phyloP scores from a whole-genome alignment of 2,329 filamentous ascomycete species.

The Waltergamsia citrina region DNA sequence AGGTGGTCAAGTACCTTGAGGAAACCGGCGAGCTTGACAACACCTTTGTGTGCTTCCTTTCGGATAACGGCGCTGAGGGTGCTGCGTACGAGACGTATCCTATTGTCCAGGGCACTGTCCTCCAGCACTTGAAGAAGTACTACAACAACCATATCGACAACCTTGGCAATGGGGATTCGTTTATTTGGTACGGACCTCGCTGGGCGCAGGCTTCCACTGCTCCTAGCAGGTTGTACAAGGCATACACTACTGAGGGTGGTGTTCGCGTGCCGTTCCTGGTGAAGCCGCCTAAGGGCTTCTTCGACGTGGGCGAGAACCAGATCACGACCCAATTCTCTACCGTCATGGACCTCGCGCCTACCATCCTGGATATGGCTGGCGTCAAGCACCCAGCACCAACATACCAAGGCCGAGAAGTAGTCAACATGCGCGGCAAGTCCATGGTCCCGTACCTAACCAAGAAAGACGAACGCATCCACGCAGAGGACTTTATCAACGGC shows the following conservation, averaged over 20 bases:
- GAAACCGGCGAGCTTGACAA: slow-evolving; percentile 39
- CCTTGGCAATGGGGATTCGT: slow-evolving; percentile 44
- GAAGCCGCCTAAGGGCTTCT: slow-evolving; percentile 9
- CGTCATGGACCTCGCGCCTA: slow-evolving; percentile 39
- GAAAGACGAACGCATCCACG: slow-evolving; percentile 28
- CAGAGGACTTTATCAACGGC: slow-evolving; percentile 37
- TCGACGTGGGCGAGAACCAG: slow-evolving; percentile 6
- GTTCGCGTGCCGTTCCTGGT: slow-evolving; percentile 42
- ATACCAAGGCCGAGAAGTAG: slow-evolving; percentile 36
- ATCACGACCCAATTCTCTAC: slow-evolving; percentile 18
- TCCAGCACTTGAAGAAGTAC: slow-evolving; percentile 19
- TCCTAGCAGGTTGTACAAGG: slow-evolving; percentile 25
- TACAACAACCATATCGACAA: slow-evolving; percentile 44
- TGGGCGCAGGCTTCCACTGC: slow-evolving; percentile 37
- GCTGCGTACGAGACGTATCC: slow-evolving; percentile 49
- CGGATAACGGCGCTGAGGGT: slow-evolving; percentile 44
- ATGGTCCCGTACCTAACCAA: slow-evolving; percentile 30
- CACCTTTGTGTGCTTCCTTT: slow-evolving; percentile 44
- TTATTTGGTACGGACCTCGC: slow-evolving; percentile 51
- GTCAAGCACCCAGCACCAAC: slow-evolving; percentile 25
- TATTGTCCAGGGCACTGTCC: slow-evolving; percentile 27
- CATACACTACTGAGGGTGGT: slow-evolving; percentile 35
- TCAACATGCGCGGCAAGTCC: slow-evolving; percentile 37
- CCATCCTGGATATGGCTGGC: slow-evolving; percentile 35
- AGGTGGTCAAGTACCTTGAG: slow-evolving; percentile 36